Conservation (phyloP, 2,329 filamentous ascomycete species). For the Lasiodiplodia hormozganensis region DNA sequence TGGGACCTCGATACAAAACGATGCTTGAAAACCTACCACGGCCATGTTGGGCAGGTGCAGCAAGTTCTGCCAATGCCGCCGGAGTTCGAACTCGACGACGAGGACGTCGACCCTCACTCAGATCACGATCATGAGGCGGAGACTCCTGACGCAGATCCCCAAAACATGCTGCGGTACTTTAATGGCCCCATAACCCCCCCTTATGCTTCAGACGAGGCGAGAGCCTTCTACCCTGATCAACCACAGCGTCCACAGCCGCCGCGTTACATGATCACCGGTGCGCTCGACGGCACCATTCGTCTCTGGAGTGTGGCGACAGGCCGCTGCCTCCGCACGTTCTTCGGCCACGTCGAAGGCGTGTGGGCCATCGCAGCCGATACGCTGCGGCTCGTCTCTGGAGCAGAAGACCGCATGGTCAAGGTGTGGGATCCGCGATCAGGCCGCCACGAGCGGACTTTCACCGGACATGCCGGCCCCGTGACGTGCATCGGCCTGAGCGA, state of each 20-base stretch:
- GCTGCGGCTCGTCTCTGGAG: constrained; percentile 84
- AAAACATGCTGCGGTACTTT: constrained; percentile 21
- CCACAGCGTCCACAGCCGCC: constrained; percentile 75
- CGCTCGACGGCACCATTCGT: constrained; percentile 88
- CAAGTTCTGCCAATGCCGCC: constrained; percentile 83
- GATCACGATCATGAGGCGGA: constrained; percentile 60
- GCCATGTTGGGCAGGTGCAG: constrained; percentile 94
- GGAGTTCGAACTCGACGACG: constrained; percentile 89
- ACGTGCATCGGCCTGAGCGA: constrained; percentile 94
- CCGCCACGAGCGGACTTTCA: constrained; percentile 90
- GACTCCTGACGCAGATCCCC: constrained; percentile 30
- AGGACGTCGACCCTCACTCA: constrained; percentile 58
- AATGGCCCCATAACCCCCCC: constrained; percentile 29
- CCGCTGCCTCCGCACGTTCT: constrained; percentile 87
- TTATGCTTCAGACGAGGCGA: constrained; percentile 27
- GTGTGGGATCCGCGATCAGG: constrained; percentile 93
- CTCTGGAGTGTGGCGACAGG: constrained; percentile 89
- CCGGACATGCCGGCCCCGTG: constrained; percentile 87
- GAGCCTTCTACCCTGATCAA: constrained; percentile 60
- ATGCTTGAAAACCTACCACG: constrained; percentile 79
- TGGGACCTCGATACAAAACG: constrained; percentile 89
- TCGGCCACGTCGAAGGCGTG: constrained; percentile 94
- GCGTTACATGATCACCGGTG: constrained; percentile 90
- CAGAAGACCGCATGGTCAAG: constrained; percentile 94
- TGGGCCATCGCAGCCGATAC: constrained; percentile 93